Evolutionary conservation across 148 eudicot genomes (phyloP), one percentile per base, ranked within the genome.

Genomic region (Chenopodium berlandieri): DNA sequence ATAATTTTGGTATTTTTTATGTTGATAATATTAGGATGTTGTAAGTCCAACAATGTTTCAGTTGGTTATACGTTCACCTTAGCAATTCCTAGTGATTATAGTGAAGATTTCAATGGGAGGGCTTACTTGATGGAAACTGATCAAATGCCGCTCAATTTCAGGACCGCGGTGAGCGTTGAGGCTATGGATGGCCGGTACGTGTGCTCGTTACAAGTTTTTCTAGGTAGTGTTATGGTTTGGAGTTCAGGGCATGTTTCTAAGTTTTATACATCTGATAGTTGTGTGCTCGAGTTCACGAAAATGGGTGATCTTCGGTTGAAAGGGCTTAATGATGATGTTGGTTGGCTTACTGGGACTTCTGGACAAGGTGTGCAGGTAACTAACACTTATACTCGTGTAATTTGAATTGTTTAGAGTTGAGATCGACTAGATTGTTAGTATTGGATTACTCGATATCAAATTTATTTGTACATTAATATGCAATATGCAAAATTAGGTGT

Each of bases 311-410:
- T 97, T 47, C 85, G 83, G 63, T 78, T 97, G 82, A 92, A 85
- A 74, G 98, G 90, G 19, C 75, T 52, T 12, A 76, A 88, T 44
- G 91, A 86, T 3, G 31, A 74, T 40, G 82, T 92, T 70, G 99
- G 99, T 40, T 97, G 99, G 98, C 79, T 89, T 48, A 89, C 91
- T 14, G 99, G 92, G 30, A 97, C 99, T 79, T 83, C 91, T 9
- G 94, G 90, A 66, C 98, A 97, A 90, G 97, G 92, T 79, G 97
- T 94, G 78, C 74, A 94, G 98, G 98, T 97, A 92, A 88, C 70
- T 66, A 37, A 37, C 0, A 37, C 44, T 37, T 37, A 37, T 37
- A 37, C 40, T 37, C 40, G 1, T 37, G 44, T 37, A 5, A 37
- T 44, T 31, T 73, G 14, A 46, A 75, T 27, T 56, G 62, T 56